phyloP scores from a whole-genome alignment of 225 moss, liverwort and hornwort genomes.

The Rhytidiadelphus loreus region DNA sequence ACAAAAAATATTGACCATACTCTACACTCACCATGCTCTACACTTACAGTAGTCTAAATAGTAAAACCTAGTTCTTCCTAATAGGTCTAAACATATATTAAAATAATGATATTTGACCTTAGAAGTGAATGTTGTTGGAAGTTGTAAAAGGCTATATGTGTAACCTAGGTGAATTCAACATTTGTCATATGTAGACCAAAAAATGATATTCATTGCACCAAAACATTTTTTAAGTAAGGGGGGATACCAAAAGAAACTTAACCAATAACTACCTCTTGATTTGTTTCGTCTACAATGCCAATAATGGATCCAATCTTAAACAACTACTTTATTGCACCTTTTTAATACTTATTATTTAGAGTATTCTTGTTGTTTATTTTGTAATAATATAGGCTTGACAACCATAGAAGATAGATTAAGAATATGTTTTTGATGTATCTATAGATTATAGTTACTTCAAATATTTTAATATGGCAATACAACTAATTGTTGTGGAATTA shows the following conservation, averaged over 20 bases:
- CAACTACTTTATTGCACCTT: too few species aligned
- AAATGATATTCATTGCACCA: background rate
- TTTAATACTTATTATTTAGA: background rate
- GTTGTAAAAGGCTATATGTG: background rate
- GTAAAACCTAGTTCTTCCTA: background rate
- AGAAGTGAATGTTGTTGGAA: background rate
- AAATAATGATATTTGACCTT: background rate
- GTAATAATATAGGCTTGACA: background rate
- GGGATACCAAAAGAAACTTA: background rate
- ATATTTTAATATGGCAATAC: background rate
- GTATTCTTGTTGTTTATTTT: background rate
- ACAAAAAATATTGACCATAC: fast-evolving
- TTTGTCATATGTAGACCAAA: background rate
- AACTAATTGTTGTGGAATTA: background rate
- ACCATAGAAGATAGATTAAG: too few species aligned
- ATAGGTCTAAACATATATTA: background rate
- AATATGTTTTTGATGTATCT: background rate
- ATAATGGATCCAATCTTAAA: background rate
- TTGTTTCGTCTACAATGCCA: background rate
- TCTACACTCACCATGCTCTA: background rate
- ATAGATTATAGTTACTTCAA: background rate
- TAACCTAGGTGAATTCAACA: background rate
- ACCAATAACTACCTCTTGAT: background rate
- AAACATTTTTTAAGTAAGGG: background rate
- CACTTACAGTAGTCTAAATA: background rate